phyloP scores from a whole-genome alignment of 2,329 filamentous ascomycete species.

The Ampelomyces quisqualis region DNA sequence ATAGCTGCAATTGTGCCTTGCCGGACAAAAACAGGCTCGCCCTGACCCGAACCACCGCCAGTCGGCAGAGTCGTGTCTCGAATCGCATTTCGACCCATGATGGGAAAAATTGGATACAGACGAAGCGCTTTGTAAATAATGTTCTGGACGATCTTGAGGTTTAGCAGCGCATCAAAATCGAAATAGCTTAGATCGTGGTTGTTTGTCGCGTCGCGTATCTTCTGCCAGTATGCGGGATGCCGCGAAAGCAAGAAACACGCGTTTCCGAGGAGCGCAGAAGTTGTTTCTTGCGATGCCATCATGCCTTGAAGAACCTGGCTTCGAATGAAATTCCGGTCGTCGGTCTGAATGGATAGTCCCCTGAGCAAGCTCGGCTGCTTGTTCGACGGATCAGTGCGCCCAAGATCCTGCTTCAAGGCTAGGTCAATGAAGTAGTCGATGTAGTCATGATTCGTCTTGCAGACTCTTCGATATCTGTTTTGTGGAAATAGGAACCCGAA shows the following conservation, averaged over 20 bases:
- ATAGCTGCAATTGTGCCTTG: slow-evolving; percentile 26
- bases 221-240: slow-evolving; percentile 31
- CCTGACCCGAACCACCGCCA: slow-evolving; percentile 14
- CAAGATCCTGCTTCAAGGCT: slow-evolving; percentile 1
- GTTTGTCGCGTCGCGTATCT: slow-evolving; percentile 23
- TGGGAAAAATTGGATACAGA: slow-evolving; percentile 17
- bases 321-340: slow-evolving; percentile 40
- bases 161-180: background rate
- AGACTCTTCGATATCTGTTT: slow-evolving; percentile 2
- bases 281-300: slow-evolving; percentile 32
- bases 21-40: slow-evolving; percentile 11
- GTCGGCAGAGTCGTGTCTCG: slow-evolving; percentile 16
- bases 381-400: background rate
- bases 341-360: slow-evolving; percentile 31
- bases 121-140: slow-evolving; percentile 12
- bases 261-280: slow-evolving; percentile 24
- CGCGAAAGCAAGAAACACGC: slow-evolving; percentile 29
- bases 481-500: slow-evolving; percentile 1
- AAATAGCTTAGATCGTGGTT: background rate
- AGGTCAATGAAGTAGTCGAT: slow-evolving; percentile 8
- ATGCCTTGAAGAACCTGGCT: slow-evolving; percentile 45
- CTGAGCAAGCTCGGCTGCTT: background rate
- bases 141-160: slow-evolving; percentile 2
- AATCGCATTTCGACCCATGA: slow-evolving; percentile 10
- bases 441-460: slow-evolving; percentile 5